These are phyloP conservation scores for Saccharomyces jurei DNA, from an alignment of 805 yeast species.

Conservation along the genomic window DNA sequence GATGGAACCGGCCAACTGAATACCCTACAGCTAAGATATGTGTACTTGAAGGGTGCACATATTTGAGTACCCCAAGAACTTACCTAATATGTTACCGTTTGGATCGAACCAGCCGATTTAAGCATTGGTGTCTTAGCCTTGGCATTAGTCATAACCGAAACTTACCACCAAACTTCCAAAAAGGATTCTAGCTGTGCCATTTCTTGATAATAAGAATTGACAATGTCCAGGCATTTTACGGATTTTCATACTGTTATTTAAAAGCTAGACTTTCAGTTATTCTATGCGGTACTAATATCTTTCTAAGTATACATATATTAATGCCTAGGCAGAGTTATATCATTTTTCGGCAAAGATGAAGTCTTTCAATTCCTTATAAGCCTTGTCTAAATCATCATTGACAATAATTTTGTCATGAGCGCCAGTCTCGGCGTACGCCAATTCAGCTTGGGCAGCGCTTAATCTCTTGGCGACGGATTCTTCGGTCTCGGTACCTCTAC, in stretches of 20 bases:
- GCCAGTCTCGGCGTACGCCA: conserved; percentile 83
- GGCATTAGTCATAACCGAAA: not conserved
- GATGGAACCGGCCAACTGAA: not conserved
- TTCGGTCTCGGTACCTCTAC: conserved; percentile 91
- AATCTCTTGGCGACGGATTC: conserved; percentile 81
- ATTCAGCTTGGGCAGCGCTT: conserved; percentile 77
- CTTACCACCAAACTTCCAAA: not conserved
- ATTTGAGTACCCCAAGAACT: not conserved
- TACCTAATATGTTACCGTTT: not conserved
- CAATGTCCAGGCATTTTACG: not conserved
- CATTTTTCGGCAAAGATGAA: conserved; percentile 50
- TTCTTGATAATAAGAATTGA: not conserved
- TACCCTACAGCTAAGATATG: not conserved
- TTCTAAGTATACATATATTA: not conserved
- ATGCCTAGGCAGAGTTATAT: not conserved
- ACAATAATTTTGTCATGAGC: conserved; percentile 86
- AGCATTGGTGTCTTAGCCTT: not conserved
- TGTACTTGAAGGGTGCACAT: not conserved
- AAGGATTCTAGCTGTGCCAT: not conserved
- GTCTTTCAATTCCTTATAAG: conserved; percentile 70
- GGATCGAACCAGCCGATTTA: not conserved
- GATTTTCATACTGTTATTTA: not conserved
- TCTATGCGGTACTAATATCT: not conserved
- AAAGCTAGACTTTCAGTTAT: not conserved
- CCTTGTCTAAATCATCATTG: conserved; percentile 85